These are phyloP conservation scores for Dendrobium nobile DNA, from an alignment of 106 monocot genomes.

Conservation along the genomic window DNA sequence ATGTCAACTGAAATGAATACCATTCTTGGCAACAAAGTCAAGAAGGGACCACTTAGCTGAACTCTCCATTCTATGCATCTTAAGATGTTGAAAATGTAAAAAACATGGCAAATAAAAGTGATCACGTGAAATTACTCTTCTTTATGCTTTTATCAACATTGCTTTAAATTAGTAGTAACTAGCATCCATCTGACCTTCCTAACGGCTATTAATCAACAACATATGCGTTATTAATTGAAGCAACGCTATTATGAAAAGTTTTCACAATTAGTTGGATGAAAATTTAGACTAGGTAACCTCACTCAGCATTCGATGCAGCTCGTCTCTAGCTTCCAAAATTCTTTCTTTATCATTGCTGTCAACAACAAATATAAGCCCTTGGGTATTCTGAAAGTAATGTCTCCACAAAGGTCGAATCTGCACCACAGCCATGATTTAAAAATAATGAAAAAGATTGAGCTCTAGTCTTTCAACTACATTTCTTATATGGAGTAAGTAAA, in stretches of 20 bases:
- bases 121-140: no score
- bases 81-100: no score
- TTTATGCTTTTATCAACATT: no score
- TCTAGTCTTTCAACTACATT: neutral
- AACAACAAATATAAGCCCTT: constrained; percentile 23
- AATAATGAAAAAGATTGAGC: neutral
- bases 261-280: neutral
- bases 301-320: constrained; percentile 23
- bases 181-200: no score
- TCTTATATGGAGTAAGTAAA: neutral
- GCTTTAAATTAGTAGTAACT: no score
- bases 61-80: no score
- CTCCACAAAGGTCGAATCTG: constrained; percentile 30
- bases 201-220: no score
- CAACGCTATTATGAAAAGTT: neutral
- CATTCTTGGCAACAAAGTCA: no score
- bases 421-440: constrained; percentile 1
- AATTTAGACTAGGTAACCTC: constrained; percentile 9
- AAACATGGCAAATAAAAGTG: no score
- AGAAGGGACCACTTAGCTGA: no score
- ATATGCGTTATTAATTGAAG: no score
- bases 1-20: no score
- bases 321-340: constrained; percentile 21
- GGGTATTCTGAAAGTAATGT: constrained; percentile 28
- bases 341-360: constrained; percentile 30